A percentile compares a stretch with the other conserved stretches of the same genome.
phyloP scores from a whole-genome alignment of 305 asterid genomes.

The Fraxinus latifolia region DNA sequence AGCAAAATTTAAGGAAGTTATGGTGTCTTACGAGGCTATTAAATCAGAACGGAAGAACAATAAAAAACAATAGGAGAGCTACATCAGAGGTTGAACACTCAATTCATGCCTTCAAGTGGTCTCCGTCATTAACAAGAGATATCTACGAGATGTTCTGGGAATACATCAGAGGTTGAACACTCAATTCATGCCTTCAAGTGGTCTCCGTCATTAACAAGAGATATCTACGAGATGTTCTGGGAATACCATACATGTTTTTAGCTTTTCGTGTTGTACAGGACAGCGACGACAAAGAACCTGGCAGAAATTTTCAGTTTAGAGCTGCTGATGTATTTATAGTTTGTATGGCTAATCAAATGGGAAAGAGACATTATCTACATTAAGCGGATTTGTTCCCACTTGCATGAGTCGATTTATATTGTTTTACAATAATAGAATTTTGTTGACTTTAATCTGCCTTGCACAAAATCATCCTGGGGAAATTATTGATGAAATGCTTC shows the following conservation, averaged over 20 bases:
- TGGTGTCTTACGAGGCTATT: slow-evolving; percentile 85
- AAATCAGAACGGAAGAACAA: slow-evolving; percentile 61
- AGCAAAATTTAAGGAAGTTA: slow-evolving; percentile 81
- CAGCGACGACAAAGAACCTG: background rate
- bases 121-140: too few species aligned
- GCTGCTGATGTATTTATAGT: background rate
- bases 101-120: background rate
- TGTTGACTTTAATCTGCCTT: background rate
- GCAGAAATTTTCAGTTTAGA: background rate
- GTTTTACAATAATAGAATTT: background rate
- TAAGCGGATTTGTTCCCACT: background rate
- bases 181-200: background rate
- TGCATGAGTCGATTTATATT: background rate
- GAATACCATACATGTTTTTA: background rate
- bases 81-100: background rate
- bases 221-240: background rate
- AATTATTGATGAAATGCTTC: background rate
- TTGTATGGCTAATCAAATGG: background rate
- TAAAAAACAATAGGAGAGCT: slow-evolving; percentile 2
- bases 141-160: background rate
- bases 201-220: too few species aligned
- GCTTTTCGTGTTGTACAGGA: background rate
- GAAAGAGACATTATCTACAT: background rate
- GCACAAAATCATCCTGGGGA: background rate
- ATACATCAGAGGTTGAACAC: background rate